Base-by-base conservation (phyloP, 2,329 filamentous ascomycete species). In the Gnomoniopsis sp. region DNA sequence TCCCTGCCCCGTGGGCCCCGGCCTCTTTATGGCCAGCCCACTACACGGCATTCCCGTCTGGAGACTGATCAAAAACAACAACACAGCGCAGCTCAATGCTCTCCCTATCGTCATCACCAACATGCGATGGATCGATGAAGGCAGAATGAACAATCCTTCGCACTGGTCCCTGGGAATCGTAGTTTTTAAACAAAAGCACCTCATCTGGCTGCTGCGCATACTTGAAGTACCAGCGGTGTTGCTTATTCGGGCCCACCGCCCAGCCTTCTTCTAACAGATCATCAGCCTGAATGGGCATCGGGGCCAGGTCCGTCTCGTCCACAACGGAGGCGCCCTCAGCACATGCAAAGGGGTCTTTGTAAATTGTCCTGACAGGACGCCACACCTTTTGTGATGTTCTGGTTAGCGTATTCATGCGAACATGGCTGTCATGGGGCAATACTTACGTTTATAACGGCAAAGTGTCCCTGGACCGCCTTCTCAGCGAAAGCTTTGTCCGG, bases 181-280 rank as follows among this genome's bases (percentile, higher is more conserved):
- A 85, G 63, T 80, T 84, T 66, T 85, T 85, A 67, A 86, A 82
- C 49, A 85, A 67, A 12, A 81, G 72, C 3, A 79, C 77, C 66
- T 86, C 76, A 33, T 77, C 74, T 0, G 80, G 79, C 7, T 69
- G 72, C 71, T 82, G 80, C 1, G 65, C 70, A 63, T 77, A 74
- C 61, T 81, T 75, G 69, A 77, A 85, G 65, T 79, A 78, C 81
- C 82, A 85, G 62, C 72, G 74, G 60, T 76, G 73, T 7, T 65
- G 62, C 0, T 68, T 66, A 59, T 74, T 75, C 46, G 71, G 71
- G 57, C 66, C 64, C 38, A 77, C 70, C 3, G 72, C 12, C 36
- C 36, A 41, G 36, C 36, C 36, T n/a, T 41, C 36, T 41, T 41
- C 36, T 14, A 41, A 15, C 36, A 14, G 12, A 26, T 68, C 64